Evolutionary conservation across 345 rosid genomes (phyloP).

Genomic region (Pugionium cornutum): DNA sequence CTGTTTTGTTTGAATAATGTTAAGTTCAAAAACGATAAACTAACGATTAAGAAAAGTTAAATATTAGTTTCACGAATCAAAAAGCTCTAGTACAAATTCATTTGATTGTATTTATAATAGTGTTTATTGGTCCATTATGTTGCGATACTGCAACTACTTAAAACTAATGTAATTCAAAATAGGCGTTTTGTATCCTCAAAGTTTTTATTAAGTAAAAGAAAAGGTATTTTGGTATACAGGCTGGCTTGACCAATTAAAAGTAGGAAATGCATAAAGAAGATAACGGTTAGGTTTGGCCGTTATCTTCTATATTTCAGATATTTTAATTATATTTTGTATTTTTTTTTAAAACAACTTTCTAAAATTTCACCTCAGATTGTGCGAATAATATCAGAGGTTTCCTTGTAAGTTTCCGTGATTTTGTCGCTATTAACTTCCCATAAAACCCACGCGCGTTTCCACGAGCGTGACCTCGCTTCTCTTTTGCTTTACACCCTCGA

Average conservation of each 20-base stretch:
- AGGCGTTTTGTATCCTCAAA: background rate
- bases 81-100: no score
- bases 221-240: slow-evolving; percentile 51
- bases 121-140: background rate
- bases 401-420: slow-evolving; percentile 41
- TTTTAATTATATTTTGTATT: slow-evolving; percentile 8
- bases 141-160: background rate
- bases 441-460: slow-evolving; percentile 1
- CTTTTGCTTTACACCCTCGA: background rate
- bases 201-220: background rate
- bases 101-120: background rate
- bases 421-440: slow-evolving; percentile 42
- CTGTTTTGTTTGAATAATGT: background rate
- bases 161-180: background rate
- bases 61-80: background rate
- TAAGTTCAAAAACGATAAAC: slow-evolving; percentile 1
- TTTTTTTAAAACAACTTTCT: slow-evolving; percentile 4
- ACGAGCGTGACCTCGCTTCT: background rate
- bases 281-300: slow-evolving; percentile 54
- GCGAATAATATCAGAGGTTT: slow-evolving; percentile 38
- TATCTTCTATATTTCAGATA: slow-evolving; percentile 52
- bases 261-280: slow-evolving; percentile 36
- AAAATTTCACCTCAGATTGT: slow-evolving; percentile 30
- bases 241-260: slow-evolving; percentile 65
- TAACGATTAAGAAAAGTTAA: background rate